Conservation (phyloP, 768 basidiomycete species). For the Agrocybe praecox region DNA sequence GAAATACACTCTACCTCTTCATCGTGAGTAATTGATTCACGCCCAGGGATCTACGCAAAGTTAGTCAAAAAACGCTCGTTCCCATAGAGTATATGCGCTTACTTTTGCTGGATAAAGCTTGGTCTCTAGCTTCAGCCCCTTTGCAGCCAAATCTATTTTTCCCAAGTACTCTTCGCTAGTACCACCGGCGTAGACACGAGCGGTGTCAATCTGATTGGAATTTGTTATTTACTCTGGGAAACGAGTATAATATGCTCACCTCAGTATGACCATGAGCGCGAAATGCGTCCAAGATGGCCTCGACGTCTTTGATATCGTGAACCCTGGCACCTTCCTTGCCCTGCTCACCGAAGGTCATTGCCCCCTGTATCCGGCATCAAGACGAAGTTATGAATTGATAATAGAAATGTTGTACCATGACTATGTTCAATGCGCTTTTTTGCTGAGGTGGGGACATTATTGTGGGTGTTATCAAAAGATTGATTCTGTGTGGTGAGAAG, state of each 20-base stretch:
- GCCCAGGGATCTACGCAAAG: background rate
- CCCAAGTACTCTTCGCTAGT: constrained; percentile 60
- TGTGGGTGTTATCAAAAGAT: background rate
- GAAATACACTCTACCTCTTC: constrained; percentile 26
- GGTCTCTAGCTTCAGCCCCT: constrained; percentile 59
- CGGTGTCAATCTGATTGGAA: constrained; percentile 45
- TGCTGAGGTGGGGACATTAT: constrained; percentile 27
- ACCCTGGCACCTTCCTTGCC: constrained; percentile 54
- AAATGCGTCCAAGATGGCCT: constrained; percentile 57
- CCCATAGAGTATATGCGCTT: background rate
- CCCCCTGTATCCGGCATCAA: constrained; percentile 35
- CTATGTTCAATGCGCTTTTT: constrained; percentile 48
- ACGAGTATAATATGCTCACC: constrained; percentile 28
- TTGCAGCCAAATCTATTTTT: constrained; percentile 47
- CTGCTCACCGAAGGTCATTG: constrained; percentile 55
- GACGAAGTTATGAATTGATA: background rate
- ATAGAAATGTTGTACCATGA: constrained; percentile 41
- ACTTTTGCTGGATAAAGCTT: constrained; percentile 53
- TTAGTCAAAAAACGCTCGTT: background rate
- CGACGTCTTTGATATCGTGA: constrained; percentile 47
- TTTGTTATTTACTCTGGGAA: constrained; percentile 19
- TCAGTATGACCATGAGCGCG: constrained; percentile 56
- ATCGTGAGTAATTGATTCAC: constrained; percentile 28
- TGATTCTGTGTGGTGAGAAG: background rate
- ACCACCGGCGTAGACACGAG: constrained; percentile 52